phyloP scores from a whole-genome alignment of 2,329 filamentous ascomycete species.

The Fusarium aywerte region DNA sequence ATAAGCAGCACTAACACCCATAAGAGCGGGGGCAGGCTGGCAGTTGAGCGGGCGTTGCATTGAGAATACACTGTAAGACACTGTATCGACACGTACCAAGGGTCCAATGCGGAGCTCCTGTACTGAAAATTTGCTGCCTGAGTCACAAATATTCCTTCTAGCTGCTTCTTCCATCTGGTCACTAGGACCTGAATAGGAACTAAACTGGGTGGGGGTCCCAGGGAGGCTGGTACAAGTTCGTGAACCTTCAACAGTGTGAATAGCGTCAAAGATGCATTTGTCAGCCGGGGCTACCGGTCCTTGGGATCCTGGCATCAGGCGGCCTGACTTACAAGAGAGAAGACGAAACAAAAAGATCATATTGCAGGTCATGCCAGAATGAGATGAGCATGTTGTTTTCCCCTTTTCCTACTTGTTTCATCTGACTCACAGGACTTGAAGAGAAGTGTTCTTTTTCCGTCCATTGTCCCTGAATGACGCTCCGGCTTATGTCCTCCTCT shows the following conservation, averaged over 20 bases:
- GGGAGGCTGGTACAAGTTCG: conserved; percentile 18
- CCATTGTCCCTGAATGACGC: neutral
- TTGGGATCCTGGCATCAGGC: conserved; percentile 16
- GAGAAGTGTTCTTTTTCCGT: neutral
- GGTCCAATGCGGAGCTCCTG: conserved; percentile 12
- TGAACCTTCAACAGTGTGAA: conserved; percentile 33
- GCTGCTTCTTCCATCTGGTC: conserved; percentile 41
- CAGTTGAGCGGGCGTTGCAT: conserved; percentile 21
- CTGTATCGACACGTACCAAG: conserved; percentile 17
- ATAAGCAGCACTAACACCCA: neutral
- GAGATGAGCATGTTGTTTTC: conserved; percentile 6
- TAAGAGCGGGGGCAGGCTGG: conserved; percentile 13
- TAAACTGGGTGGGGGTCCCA: conserved; percentile 21
- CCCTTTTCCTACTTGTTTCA: conserved; percentile 2
- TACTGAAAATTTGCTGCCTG: conserved; percentile 49
- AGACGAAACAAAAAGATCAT: conserved; percentile 31
- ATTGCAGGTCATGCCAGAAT: conserved; percentile 25
- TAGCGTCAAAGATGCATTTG: conserved; percentile 39
- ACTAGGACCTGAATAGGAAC: conserved; percentile 22
- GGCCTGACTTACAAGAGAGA: conserved; percentile 24
- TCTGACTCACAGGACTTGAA: conserved; percentile 17
- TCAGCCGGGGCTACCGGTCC: conserved; percentile 40
- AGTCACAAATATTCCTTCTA: conserved; percentile 50
- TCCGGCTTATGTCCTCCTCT: conserved; percentile 19
- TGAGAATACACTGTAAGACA: conserved; percentile 19